A percentile compares a stretch with the other conserved stretches of the same genome.
Evolutionary conservation across 768 basidiomycete species (phyloP).

Genomic region (Termitomyces sp.): DNA sequence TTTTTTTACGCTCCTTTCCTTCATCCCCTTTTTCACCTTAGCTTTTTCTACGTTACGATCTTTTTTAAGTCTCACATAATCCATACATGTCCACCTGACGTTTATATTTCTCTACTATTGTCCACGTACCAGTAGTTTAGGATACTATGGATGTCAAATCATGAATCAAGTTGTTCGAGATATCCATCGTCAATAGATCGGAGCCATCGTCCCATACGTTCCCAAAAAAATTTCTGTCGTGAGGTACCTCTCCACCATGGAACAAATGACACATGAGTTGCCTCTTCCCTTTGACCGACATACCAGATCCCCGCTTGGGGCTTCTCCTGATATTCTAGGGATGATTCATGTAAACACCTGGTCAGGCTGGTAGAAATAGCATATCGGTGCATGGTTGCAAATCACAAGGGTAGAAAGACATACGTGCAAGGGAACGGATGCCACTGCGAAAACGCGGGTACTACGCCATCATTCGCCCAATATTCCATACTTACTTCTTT

Average conservation of each 20-base stretch:
- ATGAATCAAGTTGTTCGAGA: neutral
- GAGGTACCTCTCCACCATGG: neutral
- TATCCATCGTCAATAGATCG: neutral
- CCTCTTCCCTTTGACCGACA: neutral
- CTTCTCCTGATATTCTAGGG: neutral
- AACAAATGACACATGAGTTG: neutral
- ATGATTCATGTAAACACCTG: neutral
- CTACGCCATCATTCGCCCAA: neutral
- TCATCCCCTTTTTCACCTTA: neutral
- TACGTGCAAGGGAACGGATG: neutral
- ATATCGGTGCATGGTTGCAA: neutral
- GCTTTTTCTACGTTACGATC: neutral
- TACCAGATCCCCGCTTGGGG: neutral
- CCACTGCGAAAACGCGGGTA: neutral
- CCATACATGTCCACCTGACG: constrained; percentile 16
- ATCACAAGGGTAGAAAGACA: neutral
- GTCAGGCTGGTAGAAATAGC: neutral
- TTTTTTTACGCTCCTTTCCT: neutral
- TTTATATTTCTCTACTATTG: constrained; percentile 1
- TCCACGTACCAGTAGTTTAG: neutral
- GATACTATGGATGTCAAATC: neutral
- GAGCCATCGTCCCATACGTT: neutral
- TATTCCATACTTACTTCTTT: neutral
- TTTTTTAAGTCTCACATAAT: neutral
- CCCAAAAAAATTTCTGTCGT: neutral